These are phyloP conservation scores for Acer saccharum DNA, from an alignment of 345 rosid genomes.

Conservation along the genomic window DNA sequence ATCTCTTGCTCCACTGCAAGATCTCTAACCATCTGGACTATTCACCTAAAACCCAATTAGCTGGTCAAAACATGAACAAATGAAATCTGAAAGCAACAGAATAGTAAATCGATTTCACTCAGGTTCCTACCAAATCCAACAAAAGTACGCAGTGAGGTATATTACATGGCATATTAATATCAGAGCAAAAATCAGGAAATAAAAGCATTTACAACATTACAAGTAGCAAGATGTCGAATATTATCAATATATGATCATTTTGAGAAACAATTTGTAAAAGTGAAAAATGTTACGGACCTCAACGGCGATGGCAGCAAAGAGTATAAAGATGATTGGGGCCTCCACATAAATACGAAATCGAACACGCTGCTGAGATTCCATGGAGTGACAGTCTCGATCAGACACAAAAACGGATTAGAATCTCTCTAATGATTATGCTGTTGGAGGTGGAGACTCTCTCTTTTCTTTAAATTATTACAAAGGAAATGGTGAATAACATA, in stretches of 20 bases:
- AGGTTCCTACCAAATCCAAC: not conserved
- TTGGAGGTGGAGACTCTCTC: too few relatives aligned
- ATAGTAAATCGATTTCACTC: not conserved
- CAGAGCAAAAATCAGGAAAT: not conserved
- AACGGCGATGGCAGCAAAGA: slow-evolving; percentile 20
- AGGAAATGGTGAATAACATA: too few relatives aligned
- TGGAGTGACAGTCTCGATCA: not conserved
- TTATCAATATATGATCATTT: too few relatives aligned
- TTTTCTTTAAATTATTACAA: too few relatives aligned
- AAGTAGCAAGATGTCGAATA: not conserved
- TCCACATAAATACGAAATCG: not conserved
- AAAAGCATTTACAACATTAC: not conserved
- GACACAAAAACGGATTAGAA: too few relatives aligned
- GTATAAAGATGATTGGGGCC: slow-evolving; percentile 27
- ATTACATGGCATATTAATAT: too few relatives aligned
- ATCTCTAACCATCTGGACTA: too few relatives aligned
- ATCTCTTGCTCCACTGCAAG: too few relatives aligned
- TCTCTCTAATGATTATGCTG: too few relatives aligned
- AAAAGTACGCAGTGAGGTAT: not conserved
- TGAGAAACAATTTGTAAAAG: not conserved
- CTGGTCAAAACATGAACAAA: too few relatives aligned
- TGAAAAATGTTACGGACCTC: slow-evolving; percentile 2
- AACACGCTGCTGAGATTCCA: slow-evolving; percentile 25
- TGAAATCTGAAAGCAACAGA: not conserved
- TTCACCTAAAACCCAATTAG: too few relatives aligned